Evolutionary conservation across 2,329 filamentous ascomycete species (phyloP), one percentile per base, ranked within the genome.

Genomic region (Arthrobotrys conoides): DNA sequence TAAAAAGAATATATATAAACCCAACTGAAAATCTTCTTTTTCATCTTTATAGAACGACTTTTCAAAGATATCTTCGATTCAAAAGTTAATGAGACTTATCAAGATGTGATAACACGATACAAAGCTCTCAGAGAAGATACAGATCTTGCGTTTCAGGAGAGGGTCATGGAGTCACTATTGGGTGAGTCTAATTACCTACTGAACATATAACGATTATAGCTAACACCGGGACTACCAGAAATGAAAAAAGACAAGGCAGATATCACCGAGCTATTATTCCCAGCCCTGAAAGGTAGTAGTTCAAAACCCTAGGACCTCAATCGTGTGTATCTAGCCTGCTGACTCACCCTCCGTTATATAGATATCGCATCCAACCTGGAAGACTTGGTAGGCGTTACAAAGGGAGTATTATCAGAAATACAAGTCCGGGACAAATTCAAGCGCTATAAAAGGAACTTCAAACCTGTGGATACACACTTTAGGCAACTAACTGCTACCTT

Each of bases 401-500:
- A 71, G 27, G 59, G 38, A 10, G 30, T 71, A 14, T 22, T 71
- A 18, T 41, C 55, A 8, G 68, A 71, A n/a, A 20, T 71, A 27
- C 68, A 71, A 64, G 44, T 71, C 46, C 68, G 57, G 2, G 57
- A 71, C 9, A 64, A 53, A 20, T 71, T 71, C 18, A 63, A 64
- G 18, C 24, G 10, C 0, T 41, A 41, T 46, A 30, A 30, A 16
- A 71, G 64, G 16, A 48, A 55, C 1, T n/a, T 71, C 0, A 71
- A 71, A n/a, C 68, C 68, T 33, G 22, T 33, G 2, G 30, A 64
- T 22, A 71, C 55, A 1, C 68, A 71, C n/a, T n/a, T 3, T 9
- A 41, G 27, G 14, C 68, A 71, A 46, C 16, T 71, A 2, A 46
- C 51, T 14, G 48, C 51, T 1, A 77, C 59, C 5, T 18, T 71